A percentile compares a stretch with the other conserved stretches of the same genome.
Conservation (phyloP, 257 asterid species). For the Solanum pennellii region DNA sequence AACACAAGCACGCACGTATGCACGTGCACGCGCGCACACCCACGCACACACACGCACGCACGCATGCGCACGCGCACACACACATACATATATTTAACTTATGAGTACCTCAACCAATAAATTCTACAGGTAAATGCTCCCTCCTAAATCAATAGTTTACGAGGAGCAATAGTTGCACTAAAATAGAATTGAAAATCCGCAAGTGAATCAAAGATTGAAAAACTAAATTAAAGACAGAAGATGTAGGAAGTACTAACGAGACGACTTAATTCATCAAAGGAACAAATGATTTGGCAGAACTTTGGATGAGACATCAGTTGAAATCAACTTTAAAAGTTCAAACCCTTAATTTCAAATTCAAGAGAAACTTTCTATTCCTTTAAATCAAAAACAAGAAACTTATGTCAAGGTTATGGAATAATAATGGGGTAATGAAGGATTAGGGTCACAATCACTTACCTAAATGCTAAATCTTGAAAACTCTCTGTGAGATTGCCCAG, state of each 20-base stretch:
- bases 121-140: neutral
- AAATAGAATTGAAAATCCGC: neutral
- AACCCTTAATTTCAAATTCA: too few species aligned
- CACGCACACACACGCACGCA: too few species aligned
- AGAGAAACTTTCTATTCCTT: too few species aligned
- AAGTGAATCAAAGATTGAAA: neutral
- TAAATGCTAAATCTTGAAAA: too few species aligned
- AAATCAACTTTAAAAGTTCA: neutral
- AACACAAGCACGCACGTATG: too few species aligned
- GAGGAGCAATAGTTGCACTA: neutral
- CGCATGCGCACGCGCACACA: rapidly evolving
- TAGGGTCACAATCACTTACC: too few species aligned
- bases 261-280: neutral
- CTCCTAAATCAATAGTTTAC: neutral
- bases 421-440: too few species aligned
- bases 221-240: neutral
- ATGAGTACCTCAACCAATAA: neutral
- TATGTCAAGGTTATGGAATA: too few species aligned
- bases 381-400: too few species aligned
- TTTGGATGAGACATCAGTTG: neutral
- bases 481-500: too few species aligned
- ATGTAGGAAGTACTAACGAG: neutral
- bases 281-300: neutral
- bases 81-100: neutral
- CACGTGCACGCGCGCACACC: too few species aligned